Percentiles rank a stretch among this genome's conserved stretches.
These are phyloP conservation scores for Talaromyces funiculosus DNA, from an alignment of 2,329 filamentous ascomycete genomes.

Conservation along the genomic window DNA sequence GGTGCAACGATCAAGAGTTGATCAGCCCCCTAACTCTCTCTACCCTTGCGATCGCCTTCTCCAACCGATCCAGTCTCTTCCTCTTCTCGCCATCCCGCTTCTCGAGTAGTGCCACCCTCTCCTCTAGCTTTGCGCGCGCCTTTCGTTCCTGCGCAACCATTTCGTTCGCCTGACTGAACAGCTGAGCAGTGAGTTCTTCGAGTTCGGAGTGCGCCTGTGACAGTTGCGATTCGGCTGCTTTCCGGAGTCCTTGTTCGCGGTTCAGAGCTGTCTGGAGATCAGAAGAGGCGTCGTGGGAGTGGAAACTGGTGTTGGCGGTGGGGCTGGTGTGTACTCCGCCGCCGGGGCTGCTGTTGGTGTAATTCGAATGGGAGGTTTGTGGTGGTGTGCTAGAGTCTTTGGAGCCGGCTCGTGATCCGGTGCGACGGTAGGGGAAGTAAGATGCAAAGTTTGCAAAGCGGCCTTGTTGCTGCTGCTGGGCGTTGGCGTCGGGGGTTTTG, in stretches of 20 bases:
- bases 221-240: constrained; percentile 53
- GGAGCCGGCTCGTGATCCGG: constrained; percentile 16
- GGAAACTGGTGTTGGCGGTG: neutral
- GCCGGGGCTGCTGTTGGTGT: constrained; percentile 23
- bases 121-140: constrained; percentile 49
- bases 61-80: constrained; percentile 49
- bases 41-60: constrained; percentile 52
- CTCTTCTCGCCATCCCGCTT: constrained; percentile 46
- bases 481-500: constrained; percentile 30
- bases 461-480: constrained; percentile 20
- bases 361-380: constrained; percentile 24
- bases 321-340: neutral
- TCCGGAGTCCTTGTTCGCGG: constrained; percentile 51
- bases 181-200: constrained; percentile 55
- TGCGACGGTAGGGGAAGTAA: constrained; percentile 34
- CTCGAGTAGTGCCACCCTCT: constrained; percentile 43
- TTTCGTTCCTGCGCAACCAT: constrained; percentile 60
- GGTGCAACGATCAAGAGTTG: constrained; percentile 20
- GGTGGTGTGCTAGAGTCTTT: constrained; percentile 15
- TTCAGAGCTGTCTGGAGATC: constrained; percentile 51
- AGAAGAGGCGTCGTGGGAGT: neutral
- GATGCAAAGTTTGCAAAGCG: constrained; percentile 36
- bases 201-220: constrained; percentile 53
- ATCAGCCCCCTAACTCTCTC: constrained; percentile 54
- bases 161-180: constrained; percentile 61